These are phyloP conservation scores for Trichoderma semiorbis DNA, from an alignment of 2,329 filamentous ascomycete species.

Conservation along the genomic window DNA sequence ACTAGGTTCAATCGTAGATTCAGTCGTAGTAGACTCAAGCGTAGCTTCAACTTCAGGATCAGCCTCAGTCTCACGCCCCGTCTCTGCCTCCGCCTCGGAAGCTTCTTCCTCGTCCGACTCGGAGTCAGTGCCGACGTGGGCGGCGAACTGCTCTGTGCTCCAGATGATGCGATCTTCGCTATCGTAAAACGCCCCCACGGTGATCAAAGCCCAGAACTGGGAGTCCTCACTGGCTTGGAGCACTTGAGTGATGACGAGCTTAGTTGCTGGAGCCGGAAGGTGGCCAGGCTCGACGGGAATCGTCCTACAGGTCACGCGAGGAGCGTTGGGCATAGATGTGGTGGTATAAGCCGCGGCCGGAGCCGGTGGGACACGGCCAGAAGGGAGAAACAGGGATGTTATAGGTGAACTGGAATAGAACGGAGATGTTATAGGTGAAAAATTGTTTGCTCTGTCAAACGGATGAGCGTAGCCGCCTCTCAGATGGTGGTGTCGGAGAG, in stretches of 20 bases:
- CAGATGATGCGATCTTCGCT: constrained; percentile 39
- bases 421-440: neutral
- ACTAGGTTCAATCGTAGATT: neutral
- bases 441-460: neutral
- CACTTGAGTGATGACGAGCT: constrained; percentile 44
- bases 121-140: constrained; percentile 27
- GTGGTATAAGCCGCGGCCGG: neutral
- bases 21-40: neutral
- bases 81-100: constrained; percentile 10
- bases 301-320: constrained; percentile 23
- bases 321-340: constrained; percentile 23
- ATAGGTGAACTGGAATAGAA: no score
- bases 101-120: constrained; percentile 27
- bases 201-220: constrained; percentile 44
- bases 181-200: constrained; percentile 48
- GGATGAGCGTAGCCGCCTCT: neutral
- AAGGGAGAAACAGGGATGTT: neutral
- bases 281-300: constrained; percentile 29
- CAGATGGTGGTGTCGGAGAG: neutral
- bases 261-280: constrained; percentile 45
- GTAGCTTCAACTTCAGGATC: constrained; percentile 1
- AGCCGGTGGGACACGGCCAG: neutral
- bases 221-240: constrained; percentile 32
- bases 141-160: constrained; percentile 45
- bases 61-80: constrained; percentile 17